Evolutionary conservation across 2,329 filamentous ascomycete species (phyloP).

Genomic region (Penicillium sp.): DNA sequence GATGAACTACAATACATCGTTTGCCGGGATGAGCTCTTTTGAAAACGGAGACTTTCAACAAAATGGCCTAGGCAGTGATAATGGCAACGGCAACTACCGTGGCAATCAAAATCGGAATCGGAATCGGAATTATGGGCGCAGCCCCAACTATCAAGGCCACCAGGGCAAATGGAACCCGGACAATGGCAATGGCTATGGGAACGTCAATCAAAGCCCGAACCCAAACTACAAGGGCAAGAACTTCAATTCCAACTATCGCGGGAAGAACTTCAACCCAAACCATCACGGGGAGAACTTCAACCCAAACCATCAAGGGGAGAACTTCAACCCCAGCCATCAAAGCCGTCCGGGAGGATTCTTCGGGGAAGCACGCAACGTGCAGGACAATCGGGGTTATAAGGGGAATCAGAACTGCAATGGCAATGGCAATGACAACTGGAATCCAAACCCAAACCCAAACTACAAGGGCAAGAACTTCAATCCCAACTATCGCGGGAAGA

Average conservation of each 20-base stretch:
- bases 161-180: not conserved
- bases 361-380: not conserved
- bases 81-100: not conserved
- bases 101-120: not conserved
- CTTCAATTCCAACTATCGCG: not conserved
- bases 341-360: not conserved
- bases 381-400: too few species aligned
- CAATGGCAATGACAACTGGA: not conserved
- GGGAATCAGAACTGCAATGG: not conserved
- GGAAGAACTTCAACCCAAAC: not conserved
- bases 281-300: not conserved
- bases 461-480: constrained; percentile 2
- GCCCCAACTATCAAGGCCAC: too few species aligned
- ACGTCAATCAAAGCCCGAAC: not conserved
- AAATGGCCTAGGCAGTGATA: not conserved
- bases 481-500: constrained; percentile 2
- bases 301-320: not conserved
- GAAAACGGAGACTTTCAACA: not conserved
- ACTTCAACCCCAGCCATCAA: not conserved
- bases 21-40: not conserved
- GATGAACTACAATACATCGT: constrained; percentile 2
- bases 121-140: not conserved
- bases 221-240: constrained; percentile 2
- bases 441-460: not conserved
- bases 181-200: not conserved